Conservation (phyloP, 164 flowering plant genomes). For the Stephania japonica region DNA sequence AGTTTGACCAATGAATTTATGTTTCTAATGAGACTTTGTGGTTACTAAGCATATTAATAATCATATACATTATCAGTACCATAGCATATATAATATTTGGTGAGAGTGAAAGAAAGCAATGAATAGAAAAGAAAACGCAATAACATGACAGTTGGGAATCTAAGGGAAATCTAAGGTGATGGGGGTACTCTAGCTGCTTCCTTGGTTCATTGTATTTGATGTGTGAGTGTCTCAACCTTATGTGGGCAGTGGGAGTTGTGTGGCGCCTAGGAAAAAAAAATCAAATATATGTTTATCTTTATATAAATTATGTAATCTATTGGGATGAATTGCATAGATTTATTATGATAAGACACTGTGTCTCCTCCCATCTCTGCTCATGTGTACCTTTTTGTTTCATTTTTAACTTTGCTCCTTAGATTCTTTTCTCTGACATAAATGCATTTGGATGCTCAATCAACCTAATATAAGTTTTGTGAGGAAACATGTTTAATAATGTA, state of each 20-base stretch:
- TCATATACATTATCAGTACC: no score
- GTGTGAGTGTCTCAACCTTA: neutral
- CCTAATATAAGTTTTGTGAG: neutral
- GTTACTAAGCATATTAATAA: no score
- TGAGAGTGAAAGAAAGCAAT: neutral
- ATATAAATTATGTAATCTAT: no score
- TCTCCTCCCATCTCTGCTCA: neutral
- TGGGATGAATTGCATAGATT: no score
- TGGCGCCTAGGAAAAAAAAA: neutral
- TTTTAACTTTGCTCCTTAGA: neutral
- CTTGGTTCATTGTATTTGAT: neutral
- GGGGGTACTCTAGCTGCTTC: neutral
- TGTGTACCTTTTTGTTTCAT: neutral
- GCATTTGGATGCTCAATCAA: neutral
- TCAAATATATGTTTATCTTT: no score
- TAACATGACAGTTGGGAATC: neutral
- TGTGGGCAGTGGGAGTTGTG: neutral
- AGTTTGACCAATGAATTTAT: no score
- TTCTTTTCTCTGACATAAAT: neutral
- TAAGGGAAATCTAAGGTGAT: slow-evolving; percentile 1
- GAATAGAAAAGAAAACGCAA: neutral
- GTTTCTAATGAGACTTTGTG: no score
- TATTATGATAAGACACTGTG: neutral
- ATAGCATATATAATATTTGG: no score
- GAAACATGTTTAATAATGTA: neutral